phyloP scores from a whole-genome alignment of 2,329 filamentous ascomycete species.

The Penicillium sp. region DNA sequence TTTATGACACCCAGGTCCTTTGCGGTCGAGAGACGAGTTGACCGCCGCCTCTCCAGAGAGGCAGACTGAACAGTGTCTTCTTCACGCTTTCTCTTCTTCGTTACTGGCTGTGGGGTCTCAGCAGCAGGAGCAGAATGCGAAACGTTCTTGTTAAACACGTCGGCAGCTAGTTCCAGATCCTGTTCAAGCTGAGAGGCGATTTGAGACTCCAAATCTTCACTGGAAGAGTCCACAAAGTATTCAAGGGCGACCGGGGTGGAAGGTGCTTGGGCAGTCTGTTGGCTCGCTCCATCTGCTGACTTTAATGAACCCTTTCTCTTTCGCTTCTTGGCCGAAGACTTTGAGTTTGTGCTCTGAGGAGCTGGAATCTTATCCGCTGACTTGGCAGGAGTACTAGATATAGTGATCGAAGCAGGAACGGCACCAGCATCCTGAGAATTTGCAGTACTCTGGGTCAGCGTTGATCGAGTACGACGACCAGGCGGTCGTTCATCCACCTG shows the following conservation, averaged over 20 bases:
- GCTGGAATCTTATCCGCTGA: conserved; percentile 4
- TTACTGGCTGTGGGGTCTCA: conserved; percentile 18
- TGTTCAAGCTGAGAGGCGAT: conserved; percentile 51
- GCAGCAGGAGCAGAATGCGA: background rate
- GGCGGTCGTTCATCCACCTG: conserved; percentile 21
- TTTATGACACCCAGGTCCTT: conserved; percentile 17
- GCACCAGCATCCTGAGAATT: conserved; percentile 9
- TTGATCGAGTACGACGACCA: conserved; percentile 32
- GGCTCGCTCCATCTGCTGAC: background rate
- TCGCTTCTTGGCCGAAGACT: conserved; percentile 20
- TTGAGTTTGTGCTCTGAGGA: conserved; percentile 14
- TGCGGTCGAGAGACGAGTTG: conserved; percentile 30
- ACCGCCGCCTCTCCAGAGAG: conserved; percentile 36
- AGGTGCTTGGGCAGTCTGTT: conserved; percentile 4
- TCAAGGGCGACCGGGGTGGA: conserved; percentile 15
- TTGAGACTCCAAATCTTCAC: conserved; percentile 49
- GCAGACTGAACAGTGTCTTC: conserved; percentile 23
- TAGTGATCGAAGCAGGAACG: conserved; percentile 2
- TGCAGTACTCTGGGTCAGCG: conserved; percentile 22
- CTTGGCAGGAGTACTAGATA: conserved; percentile 7
- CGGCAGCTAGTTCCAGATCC: conserved; percentile 47
- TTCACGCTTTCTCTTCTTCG: conserved; percentile 43
- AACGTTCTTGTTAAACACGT: conserved; percentile 28
- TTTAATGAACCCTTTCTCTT: conserved; percentile 10
- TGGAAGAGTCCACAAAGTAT: conserved; percentile 39